These are phyloP conservation scores for Microcyclospora tardicrescens DNA, from an alignment of 2,329 filamentous ascomycete genomes.

Conservation along the genomic window DNA sequence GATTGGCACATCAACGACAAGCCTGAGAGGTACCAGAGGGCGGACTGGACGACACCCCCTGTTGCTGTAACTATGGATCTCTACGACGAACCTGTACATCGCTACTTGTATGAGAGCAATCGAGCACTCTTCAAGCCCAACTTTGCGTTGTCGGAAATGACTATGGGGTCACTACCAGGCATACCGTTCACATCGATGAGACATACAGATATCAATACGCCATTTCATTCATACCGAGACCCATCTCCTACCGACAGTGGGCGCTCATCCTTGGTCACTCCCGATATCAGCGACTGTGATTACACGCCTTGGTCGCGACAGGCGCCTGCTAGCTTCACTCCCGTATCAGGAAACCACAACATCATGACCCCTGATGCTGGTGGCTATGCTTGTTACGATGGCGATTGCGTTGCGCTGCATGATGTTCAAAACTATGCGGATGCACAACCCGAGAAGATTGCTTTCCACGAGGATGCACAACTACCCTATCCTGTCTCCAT, in stretches of 20 bases:
- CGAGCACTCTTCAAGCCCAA: slow-evolving; percentile 1
- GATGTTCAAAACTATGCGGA: slow-evolving; percentile 15
- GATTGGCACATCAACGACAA: too few relatives aligned
- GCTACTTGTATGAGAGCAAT: slow-evolving; percentile 3
- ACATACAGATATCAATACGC: neutral
- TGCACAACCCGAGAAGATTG: slow-evolving; percentile 4
- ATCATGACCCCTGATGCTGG: neutral
- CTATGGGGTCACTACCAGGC: neutral
- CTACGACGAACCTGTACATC: slow-evolving; percentile 1
- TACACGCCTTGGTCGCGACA: slow-evolving; percentile 3
- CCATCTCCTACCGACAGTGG: slow-evolving; percentile 7
- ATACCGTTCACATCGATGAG: slow-evolving; percentile 1
- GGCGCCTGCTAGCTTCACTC: neutral
- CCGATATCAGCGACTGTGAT: slow-evolving; percentile 3
- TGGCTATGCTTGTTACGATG: neutral
- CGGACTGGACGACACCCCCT: too few relatives aligned
- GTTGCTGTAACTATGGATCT: too few relatives aligned
- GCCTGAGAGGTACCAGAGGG: too few relatives aligned
- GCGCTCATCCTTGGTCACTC: slow-evolving; percentile 2
- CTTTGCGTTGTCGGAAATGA: neutral
- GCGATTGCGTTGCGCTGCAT: slow-evolving; percentile 11
- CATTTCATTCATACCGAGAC: neutral
- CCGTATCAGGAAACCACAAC: slow-evolving; percentile 1
- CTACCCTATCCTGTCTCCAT: slow-evolving; percentile 3
- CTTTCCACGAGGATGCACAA: slow-evolving; percentile 4